Conservation (phyloP, 305 asterid species). For the Fraxinus baroniana region DNA sequence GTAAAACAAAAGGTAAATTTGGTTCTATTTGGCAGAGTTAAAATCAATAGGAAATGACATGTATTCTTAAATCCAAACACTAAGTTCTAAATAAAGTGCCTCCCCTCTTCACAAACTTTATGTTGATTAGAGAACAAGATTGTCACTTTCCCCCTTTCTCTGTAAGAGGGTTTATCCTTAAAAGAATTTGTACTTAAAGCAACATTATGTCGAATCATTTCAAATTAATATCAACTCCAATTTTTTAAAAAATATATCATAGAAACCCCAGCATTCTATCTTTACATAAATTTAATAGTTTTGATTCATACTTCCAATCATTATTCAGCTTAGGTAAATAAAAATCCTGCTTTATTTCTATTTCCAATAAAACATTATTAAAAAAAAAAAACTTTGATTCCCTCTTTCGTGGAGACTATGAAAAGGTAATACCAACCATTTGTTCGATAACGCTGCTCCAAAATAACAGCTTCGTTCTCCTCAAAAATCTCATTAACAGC, state of each 20-base stretch:
- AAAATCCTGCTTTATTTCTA: neutral
- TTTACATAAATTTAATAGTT: neutral
- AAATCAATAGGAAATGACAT: neutral
- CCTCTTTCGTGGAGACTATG: neutral
- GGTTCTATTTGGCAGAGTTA: neutral
- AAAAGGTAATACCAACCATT: conserved; percentile 56
- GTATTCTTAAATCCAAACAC: neutral
- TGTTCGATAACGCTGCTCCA: conserved; percentile 85
- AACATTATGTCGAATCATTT: neutral
- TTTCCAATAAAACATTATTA: neutral
- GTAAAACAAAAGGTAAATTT: neutral
- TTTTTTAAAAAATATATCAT: neutral
- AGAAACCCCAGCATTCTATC: neutral
- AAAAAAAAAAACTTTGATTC: neutral
- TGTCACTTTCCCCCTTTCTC: neutral
- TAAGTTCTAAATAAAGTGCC: neutral
- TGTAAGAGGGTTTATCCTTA: neutral
- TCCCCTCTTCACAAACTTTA: neutral
- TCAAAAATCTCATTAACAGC: conserved; percentile 69
- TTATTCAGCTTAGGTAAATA: neutral
- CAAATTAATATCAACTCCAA: neutral
- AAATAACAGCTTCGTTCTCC: conserved; percentile 54
- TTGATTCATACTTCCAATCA: neutral
- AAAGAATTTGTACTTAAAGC: neutral
- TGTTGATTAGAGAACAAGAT: neutral